Base-by-base conservation (phyloP, 148 eudicot species). In the Rhododendron griersonianum region DNA sequence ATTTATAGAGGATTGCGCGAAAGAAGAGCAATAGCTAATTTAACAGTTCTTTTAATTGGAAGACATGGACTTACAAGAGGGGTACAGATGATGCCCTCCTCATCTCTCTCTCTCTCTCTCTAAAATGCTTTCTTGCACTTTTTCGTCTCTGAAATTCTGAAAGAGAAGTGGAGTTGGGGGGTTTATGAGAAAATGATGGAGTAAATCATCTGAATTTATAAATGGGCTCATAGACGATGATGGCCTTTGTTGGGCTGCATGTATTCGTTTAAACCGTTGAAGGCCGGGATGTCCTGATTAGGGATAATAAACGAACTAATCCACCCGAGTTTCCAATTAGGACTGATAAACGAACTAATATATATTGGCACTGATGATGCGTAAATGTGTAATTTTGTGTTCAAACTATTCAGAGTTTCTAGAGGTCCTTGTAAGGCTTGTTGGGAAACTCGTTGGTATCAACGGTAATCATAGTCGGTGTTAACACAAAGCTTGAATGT, bases 11-110 rank as follows among this genome's bases (percentile, higher is more conserved):
- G 2, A 55, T 33, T 4, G 61, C 28, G 0, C 45, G 28, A 57
- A 44, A 65, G 7, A 51, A 67, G 19, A n/a, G 5, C 18, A 69
- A 45, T 15, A n/a, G 2, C n/a, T 13, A 18, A 83, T 65, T 7
- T 16, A 18, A 41, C 3, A 23, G 35, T 47, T 48, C 80, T 53
- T 28, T 51, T 78, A 19, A 13, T 18, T 2, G 33, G 67, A 50
- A 15, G 14, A 15, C 39, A 63, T 41, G 21, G 7, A 80, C 23
- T 89, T 85, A 89, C 91, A 87, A 47, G 2, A 87, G 18, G 73
- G 86, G 89, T 79, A 78, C 86, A 85, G 91, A 87, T 33, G 35
- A 81, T 2, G 82, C 86, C 83, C 76, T 83, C 73, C 82, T 85
- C 91, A 87, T 89, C 37, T 78, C 83, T 82, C 25, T 50, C 16